Evolutionary conservation across 192 early-diverging fungal genomes (phyloP), one percentile per base, ranked within the genome.

Genomic region (Backusella westeae): DNA sequence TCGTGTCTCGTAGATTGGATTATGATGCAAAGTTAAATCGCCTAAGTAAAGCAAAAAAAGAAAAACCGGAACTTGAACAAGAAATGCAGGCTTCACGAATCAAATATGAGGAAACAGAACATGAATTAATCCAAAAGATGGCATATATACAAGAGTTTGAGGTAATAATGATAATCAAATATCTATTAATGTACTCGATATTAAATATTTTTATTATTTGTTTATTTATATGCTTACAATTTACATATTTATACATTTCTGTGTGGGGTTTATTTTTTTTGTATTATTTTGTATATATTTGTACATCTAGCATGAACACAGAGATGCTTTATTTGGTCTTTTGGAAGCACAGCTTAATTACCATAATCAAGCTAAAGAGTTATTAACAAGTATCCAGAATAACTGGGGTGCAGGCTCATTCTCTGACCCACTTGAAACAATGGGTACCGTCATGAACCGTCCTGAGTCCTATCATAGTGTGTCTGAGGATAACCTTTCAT

Each of bases 71-170:
- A 21, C 88, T 94, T 70, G 96, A 96, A 75, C 94, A 99, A 73
- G 97, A 99, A 69, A 88, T 93, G 80, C 90, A 94, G 32, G 90
- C 93, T 0, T 91, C 96, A 12, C 95, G 96, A 81, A 85, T 89
- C 34, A 97, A 97, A 80, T 99, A 98, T 77, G 97, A 99, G 67
- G 97, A 98, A 74, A 94, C 94, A 38, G 87, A 91, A 70, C 87
- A 91, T 34, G 93, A 95, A 67, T 79, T 95, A 35, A 87, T 90
- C 10, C 83, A 87, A 6, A 87, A 92, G 67, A 99, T 99, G 95
- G 81, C 91, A 80, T 80, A 87, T 41, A 85, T 99, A 73, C 90
- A 95, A 81, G 92, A 95, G 17, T 90, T 89, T 67, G 96, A 98
- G 85, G 93, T 92, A 91, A 49, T 49, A 49, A 49, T n/a, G 19